Evolutionary conservation across 371 early-diverging fungal species (phyloP).

Genomic region (Zopfochytrium polystomum): DNA sequence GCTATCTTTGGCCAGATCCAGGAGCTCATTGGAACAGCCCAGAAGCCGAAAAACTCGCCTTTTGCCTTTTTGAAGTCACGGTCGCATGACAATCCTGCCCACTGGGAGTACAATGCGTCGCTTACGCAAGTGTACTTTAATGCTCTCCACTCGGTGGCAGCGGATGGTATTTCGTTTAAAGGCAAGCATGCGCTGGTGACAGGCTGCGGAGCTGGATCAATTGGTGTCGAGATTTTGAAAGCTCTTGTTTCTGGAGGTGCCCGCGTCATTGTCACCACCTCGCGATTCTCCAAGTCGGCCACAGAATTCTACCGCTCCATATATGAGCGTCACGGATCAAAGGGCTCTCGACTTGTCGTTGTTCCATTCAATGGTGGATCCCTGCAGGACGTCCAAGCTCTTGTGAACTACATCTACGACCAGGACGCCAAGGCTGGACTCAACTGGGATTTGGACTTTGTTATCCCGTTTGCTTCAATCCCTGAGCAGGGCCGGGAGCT

Average conservation of each 20-base stretch:
- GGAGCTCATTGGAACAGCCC: slow-evolving; percentile 26
- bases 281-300: slow-evolving; percentile 78
- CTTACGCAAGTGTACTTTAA: slow-evolving; percentile 71
- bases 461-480: slow-evolving; percentile 95
- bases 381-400: slow-evolving; percentile 71
- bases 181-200: slow-evolving; percentile 82
- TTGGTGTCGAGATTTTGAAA: slow-evolving; percentile 84
- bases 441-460: slow-evolving; percentile 88
- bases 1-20: slow-evolving; percentile 40
- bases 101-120: slow-evolving; percentile 41
- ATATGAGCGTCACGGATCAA: slow-evolving; percentile 83
- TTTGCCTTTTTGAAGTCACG: slow-evolving; percentile 48
- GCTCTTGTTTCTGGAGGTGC: slow-evolving; percentile 89
- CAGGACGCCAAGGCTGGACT: slow-evolving; percentile 72
- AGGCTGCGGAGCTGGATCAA: slow-evolving; percentile 89
- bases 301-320: slow-evolving; percentile 86
- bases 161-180: slow-evolving; percentile 77
- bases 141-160: slow-evolving; percentile 66
- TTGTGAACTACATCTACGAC: slow-evolving; percentile 84
- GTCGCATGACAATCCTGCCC: slow-evolving; percentile 32
- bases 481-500: slow-evolving; percentile 88
- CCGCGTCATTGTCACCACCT: slow-evolving; percentile 88
- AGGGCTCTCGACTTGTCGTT: slow-evolving; percentile 82
- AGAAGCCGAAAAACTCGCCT: slow-evolving; percentile 25
- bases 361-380: slow-evolving; percentile 96